Percentiles rank a stretch among this genome's conserved stretches.
phyloP scores from a whole-genome alignment of 176 grass and related monocot genomes.

The bread wheat (Triticum aestivum) region IWGSC_CS_RefSeq_v2.1 NC_057803.1:748523674-748524173 shows the following conservation, averaged over 20 bases:
- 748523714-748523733: conserved; percentile 20
- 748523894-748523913: too few species aligned
- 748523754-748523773: conserved; percentile 35
- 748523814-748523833: conserved; percentile 71
- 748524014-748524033: conserved; percentile 78
- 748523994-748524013: conserved; percentile 93
- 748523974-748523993: conserved; percentile 66
- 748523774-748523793: neutral
- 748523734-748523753: conserved; percentile 22
- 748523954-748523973: neutral
- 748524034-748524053: conserved; percentile 81
- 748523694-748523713: neutral
- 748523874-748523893: too few species aligned
- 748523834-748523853: conserved; percentile 33
- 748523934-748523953: neutral
- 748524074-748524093: conserved; percentile 86
- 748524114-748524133: conserved; percentile 80
- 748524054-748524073: conserved; percentile 66
- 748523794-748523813: conserved; percentile 46
- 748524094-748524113: conserved; percentile 82
- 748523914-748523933: neutral
- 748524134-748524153: conserved; percentile 95
- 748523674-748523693: neutral
- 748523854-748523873: conserved; percentile 33
- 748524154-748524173: conserved; percentile 28